Base-by-base conservation (phyloP, 2,329 filamentous ascomycete genomes). In the Paecilomyces sp. region DNA sequence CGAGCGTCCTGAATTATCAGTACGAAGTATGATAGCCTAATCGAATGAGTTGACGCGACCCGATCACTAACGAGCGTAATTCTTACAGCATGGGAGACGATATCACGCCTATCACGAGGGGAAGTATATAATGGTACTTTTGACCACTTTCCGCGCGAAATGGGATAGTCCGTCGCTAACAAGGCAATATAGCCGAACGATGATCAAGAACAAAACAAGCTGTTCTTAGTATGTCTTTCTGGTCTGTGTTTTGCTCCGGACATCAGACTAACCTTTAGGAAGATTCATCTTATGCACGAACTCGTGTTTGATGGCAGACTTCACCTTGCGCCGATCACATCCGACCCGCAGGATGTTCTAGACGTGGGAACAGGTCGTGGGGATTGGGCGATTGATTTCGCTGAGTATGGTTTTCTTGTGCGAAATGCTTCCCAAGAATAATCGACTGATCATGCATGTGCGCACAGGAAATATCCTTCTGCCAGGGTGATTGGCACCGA, bases 341-440 rank as follows among this genome's bases (percentile, higher is more conserved):
- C 18, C 18, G 25, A 63, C 34, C 58, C 61, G 4, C 58, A 57
- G 25, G 47, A 59, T 33, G 61, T 55, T 11, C 47, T 64, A 33
- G 62, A 64, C 50, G 59, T 64, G 52, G 62, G 62, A 31, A 63
- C 61, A 2, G 62, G 62, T 9, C 56, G 58, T 50, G 62, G 62
- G 36, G 58, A 62, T 24, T 64, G 60, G 61, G 59, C 62, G 28
- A 62, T 64, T 54, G 41, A 58, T 31, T 58, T 54, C 30, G 56
- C 41, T n/a, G 55, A 51, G 24, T 57, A 50, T 53, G 31, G 24
- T 51, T 6, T 6, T 34, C 12, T 22, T 22, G 8, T 24, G 55
- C 3, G 22, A 13, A 33, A 36, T 33, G 22, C 18, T 33, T 36
- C 36, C 9, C 25, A 12, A 34, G 9, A 15, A 3, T 33, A 15